phyloP scores from a whole-genome alignment of 2,329 filamentous ascomycete genomes.

The Colletotrichum sp. region DNA sequence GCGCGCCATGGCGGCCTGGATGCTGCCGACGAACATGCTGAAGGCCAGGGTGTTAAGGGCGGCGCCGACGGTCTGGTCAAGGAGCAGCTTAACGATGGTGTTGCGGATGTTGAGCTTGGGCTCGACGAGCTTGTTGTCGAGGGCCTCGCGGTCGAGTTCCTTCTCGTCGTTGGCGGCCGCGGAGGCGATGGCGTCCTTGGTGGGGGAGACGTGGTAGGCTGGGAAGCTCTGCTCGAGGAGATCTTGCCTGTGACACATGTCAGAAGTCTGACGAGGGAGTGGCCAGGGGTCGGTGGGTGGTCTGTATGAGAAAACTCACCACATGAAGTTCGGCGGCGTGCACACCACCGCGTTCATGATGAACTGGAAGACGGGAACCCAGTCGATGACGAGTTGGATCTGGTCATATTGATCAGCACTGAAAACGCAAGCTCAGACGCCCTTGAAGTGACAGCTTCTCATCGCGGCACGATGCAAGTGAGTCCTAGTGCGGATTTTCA shows the following conservation, averaged over 20 bases:
- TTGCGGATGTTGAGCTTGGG: constrained; percentile 65
- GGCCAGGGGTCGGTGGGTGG: not conserved
- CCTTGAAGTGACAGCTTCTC: not conserved
- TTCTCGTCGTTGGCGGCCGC: constrained; percentile 46
- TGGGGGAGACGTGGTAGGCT: constrained; percentile 56
- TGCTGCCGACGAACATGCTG: constrained; percentile 61
- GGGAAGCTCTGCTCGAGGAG: constrained; percentile 79
- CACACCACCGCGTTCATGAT: constrained; percentile 73
- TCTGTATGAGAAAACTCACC: constrained; percentile 50
- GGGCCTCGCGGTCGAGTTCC: constrained; percentile 38
- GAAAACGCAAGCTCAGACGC: not conserved
- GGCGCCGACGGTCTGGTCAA: constrained; percentile 74
- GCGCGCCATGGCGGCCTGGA: constrained; percentile 53
- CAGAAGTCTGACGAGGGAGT: not conserved
- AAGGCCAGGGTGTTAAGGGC: constrained; percentile 70
- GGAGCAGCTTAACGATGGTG: constrained; percentile 67
- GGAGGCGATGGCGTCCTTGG: constrained; percentile 40
- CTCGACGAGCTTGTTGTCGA: constrained; percentile 45
- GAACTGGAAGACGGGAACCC: constrained; percentile 76
- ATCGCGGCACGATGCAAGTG: not conserved
- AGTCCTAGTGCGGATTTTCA: constrained; percentile 21
- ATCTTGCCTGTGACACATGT: constrained; percentile 63
- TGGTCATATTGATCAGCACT: constrained; percentile 33
- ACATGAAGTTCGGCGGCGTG: constrained; percentile 84
- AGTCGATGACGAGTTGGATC: constrained; percentile 67